These are phyloP conservation scores for Arthrobotrys entomopaga DNA, from an alignment of 2,329 filamentous ascomycete species.

Conservation along the genomic window DNA sequence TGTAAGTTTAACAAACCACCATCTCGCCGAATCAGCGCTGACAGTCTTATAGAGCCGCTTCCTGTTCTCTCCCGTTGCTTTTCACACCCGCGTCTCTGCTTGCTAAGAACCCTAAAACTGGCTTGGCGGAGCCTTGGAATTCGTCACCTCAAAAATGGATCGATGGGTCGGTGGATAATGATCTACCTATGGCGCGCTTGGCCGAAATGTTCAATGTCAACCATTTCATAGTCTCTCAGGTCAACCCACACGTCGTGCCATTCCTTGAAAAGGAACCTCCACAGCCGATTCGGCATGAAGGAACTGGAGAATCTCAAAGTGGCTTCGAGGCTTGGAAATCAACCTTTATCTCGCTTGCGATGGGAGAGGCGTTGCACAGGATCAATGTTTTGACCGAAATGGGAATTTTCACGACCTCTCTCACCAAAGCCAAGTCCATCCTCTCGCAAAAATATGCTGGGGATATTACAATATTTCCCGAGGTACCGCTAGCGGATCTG, in stretches of 20 bases:
- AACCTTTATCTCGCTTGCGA: constrained; percentile 71
- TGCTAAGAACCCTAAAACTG: constrained; percentile 84
- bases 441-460: constrained; percentile 91
- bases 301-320: constrained; percentile 11
- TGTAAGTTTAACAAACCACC: constrained; percentile 63
- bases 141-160: constrained; percentile 87
- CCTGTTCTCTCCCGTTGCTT: constrained; percentile 88
- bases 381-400: constrained; percentile 83
- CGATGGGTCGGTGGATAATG: constrained; percentile 93
- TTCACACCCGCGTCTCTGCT: constrained; percentile 82
- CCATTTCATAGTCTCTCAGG: constrained; percentile 96
- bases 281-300: constrained; percentile 29
- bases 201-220: constrained; percentile 98
- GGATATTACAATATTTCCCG: constrained; percentile 91
- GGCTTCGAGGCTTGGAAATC: constrained; percentile 55
- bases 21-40: constrained; percentile 58
- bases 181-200: constrained; percentile 87
- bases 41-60: constrained; percentile 70
- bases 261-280: constrained; percentile 76
- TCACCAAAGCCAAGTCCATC: constrained; percentile 81
- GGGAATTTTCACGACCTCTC: constrained; percentile 79
- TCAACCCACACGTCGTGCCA: constrained; percentile 91
- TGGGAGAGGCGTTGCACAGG: constrained; percentile 81
- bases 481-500: constrained; percentile 78
- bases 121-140: constrained; percentile 82